Evolutionary conservation across 2,329 filamentous ascomycete species (phyloP).

Genomic region (Lasiodiplodia citricola): DNA sequence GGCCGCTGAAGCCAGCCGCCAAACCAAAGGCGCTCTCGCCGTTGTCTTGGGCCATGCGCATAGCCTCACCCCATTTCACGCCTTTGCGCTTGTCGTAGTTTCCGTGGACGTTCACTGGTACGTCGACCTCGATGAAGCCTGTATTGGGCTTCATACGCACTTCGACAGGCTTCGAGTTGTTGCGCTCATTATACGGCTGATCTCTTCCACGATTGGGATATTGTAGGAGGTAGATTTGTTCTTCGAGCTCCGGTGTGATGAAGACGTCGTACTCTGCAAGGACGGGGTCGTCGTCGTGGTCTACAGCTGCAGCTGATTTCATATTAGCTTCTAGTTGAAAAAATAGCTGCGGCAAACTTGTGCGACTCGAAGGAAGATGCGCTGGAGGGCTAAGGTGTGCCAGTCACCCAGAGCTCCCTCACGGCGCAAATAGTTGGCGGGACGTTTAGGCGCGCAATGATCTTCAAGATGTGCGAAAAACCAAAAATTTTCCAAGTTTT

Average conservation of each 20-base stretch:
- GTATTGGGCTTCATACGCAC: slow-evolving; percentile 82
- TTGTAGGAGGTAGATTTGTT: slow-evolving; percentile 75
- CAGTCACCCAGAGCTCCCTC: not conserved
- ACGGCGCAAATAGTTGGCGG: not conserved
- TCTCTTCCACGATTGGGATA: slow-evolving; percentile 78
- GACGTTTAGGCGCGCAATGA: not conserved
- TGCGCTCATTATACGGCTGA: slow-evolving; percentile 65
- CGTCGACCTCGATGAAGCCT: slow-evolving; percentile 88
- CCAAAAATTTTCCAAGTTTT: not conserved
- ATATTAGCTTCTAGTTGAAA: not conserved
- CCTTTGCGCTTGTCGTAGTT: slow-evolving; percentile 88
- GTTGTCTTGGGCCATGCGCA: slow-evolving; percentile 60
- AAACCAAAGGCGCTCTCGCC: slow-evolving; percentile 52
- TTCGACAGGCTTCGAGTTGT: slow-evolving; percentile 66
- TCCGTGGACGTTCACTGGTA: slow-evolving; percentile 72
- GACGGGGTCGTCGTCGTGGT: slow-evolving; percentile 52
- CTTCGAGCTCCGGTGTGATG: slow-evolving; percentile 74
- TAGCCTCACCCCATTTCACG: slow-evolving; percentile 78
- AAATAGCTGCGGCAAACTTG: not conserved
- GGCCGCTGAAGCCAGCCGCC: slow-evolving; percentile 48
- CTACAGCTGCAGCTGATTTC: slow-evolving; percentile 17
- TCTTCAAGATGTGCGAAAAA: not conserved
- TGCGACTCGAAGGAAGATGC: not conserved
- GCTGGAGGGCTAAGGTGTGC: not conserved
- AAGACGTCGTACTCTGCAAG: slow-evolving; percentile 76